Base-by-base conservation (phyloP, 345 rosid species). In the Ricinus communis region DNA sequence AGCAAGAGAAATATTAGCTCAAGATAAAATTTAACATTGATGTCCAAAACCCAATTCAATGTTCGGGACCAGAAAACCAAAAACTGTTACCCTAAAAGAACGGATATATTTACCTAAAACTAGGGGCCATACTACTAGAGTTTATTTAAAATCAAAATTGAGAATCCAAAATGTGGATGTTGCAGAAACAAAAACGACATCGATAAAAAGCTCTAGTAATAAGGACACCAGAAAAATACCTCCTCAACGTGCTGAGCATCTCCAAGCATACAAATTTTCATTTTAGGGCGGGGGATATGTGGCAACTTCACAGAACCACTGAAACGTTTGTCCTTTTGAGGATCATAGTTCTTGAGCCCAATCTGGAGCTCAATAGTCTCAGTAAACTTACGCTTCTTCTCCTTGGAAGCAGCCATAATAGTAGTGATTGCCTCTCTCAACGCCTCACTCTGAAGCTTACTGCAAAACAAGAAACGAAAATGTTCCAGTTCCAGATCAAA, bases 261-360 rank as follows among this genome's bases (percentile, higher is more conserved):
- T 49, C 97, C 98, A 51, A 93, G 94, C 97, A 93, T 93, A 81
- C 98, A 93, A 15, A 93, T 85, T 82, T 87, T 91, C 98, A 91
- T 89, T 82, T 91, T 91, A 1, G 97, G 94, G 30, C 98, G 90
- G 13, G 97, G 98, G 62, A 93, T 87, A 77, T 91, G 97, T 7
- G 97, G 98, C 83, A 93, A 67, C 80, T 91, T 93, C 0, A 93
- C 98, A 0, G 97, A 88, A 1, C 98, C 98, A 36, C 97, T 93
- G 81, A 93, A 91, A 65, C 98, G 85, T 80, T 93, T 93, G 53
- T 93, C 98, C 77, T 93, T 93, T 52, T 93, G 98, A 1, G 97
- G 96, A 70, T 91, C 98, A 65, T 93, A 93, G 81, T 93, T 93
- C 79, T 91, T 91, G 71, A 94, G 85, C 25, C 98, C 98, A 78